Conservation (phyloP, 2,329 filamentous ascomycete species). For the Aspergillus amoenus region DNA sequence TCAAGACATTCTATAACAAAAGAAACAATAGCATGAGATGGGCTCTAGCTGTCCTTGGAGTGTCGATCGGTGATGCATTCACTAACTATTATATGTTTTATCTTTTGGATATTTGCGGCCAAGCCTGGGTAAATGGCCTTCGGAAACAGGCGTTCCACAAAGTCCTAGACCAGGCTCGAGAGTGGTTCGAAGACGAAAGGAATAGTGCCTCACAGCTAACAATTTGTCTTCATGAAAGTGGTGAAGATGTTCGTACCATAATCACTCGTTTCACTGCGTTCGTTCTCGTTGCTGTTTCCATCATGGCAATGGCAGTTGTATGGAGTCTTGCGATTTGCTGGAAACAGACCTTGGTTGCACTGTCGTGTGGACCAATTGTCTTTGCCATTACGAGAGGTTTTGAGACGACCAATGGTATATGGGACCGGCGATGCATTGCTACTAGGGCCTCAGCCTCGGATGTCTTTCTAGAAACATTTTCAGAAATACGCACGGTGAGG, state of each 20-base stretch:
- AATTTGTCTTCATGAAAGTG: conserved; percentile 74
- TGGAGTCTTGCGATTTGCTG: conserved; percentile 77
- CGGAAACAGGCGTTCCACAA: conserved; percentile 66
- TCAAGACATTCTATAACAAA: conserved; percentile 65
- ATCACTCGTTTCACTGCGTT: conserved; percentile 75
- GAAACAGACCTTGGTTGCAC: conserved; percentile 75
- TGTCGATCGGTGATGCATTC: conserved; percentile 66
- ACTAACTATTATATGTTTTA: conserved; percentile 68
- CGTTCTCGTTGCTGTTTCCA: conserved; percentile 63
- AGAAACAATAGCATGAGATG: conserved; percentile 58
- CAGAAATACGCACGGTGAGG: conserved; percentile 75
- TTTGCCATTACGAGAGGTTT: conserved; percentile 66
- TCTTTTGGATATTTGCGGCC: conserved; percentile 68
- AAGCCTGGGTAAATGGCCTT: conserved; percentile 73
- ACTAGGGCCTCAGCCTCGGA: conserved; percentile 60
- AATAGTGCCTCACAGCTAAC: conserved; percentile 66
- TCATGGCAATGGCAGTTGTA: conserved; percentile 66
- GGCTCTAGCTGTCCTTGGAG: conserved; percentile 66
- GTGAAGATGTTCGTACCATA: conserved; percentile 83
- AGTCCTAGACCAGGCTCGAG: conserved; percentile 71
- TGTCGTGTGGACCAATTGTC: conserved; percentile 68
- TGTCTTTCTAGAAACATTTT: conserved; percentile 72
- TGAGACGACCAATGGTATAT: conserved; percentile 63
- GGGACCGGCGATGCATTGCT: conserved; percentile 69
- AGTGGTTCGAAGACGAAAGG: conserved; percentile 72